Conservation (phyloP, 805 yeast species). For the Yarrowia deformans region DNA sequence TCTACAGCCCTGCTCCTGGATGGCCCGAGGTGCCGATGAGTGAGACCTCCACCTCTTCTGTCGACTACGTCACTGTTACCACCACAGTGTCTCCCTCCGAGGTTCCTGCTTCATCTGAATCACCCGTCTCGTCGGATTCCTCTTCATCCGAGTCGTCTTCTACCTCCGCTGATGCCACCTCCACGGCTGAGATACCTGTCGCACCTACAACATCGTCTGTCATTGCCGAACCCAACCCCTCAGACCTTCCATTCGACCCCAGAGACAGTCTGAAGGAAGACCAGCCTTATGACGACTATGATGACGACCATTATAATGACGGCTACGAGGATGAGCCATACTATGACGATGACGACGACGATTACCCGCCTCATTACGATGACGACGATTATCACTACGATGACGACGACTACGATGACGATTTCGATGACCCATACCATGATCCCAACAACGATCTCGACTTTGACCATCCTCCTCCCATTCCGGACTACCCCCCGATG, state of each 20-base stretch:
- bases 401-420: constrained; percentile 27
- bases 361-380: constrained; percentile 8
- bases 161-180: neutral
- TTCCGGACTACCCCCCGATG: neutral
- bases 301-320: constrained; percentile 6
- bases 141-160: neutral
- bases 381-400: constrained; percentile 24
- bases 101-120: neutral
- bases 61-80: constrained; percentile 32
- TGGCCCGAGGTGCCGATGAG: constrained; percentile 32
- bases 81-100: neutral
- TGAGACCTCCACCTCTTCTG: neutral
- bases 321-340: constrained; percentile 17
- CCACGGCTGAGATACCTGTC: neutral
- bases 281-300: constrained; percentile 6
- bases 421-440: constrained; percentile 27
- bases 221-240: neutral
- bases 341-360: constrained; percentile 16
- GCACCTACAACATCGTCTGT: neutral
- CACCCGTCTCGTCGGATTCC: neutral
- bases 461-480: constrained; percentile 27
- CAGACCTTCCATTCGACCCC: constrained; percentile 1
- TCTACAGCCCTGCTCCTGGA: constrained; percentile 30
- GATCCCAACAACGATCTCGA: constrained; percentile 22
- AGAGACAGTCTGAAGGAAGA: constrained; percentile 18